These are phyloP conservation scores for Daldinia caldariorum DNA, from an alignment of 495 filamentous ascomycete species.

Conservation along the genomic window DNA sequence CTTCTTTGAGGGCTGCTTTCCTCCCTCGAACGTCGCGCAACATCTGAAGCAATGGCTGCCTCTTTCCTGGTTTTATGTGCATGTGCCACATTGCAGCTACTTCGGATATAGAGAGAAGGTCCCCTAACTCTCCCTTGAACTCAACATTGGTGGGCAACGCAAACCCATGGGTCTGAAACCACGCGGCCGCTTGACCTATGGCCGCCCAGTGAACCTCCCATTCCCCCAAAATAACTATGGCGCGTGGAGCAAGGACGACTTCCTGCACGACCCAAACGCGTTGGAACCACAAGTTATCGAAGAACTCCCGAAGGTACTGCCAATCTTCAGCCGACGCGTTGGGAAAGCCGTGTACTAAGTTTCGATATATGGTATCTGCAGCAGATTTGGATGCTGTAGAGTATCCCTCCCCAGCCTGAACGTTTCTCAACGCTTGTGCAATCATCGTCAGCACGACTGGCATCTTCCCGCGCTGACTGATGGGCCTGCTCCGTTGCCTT, in stretches of 20 bases:
- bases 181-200: conserved; percentile 27
- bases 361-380: conserved; percentile 20
- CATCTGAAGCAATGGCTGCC: conserved; percentile 29
- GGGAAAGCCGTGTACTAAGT: conserved; percentile 28
- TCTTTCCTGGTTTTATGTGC: conserved; percentile 16
- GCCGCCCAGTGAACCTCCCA: conserved; percentile 34
- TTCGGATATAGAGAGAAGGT: conserved; percentile 28
- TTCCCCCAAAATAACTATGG: conserved; percentile 30
- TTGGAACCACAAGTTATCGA: conserved; percentile 35
- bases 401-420: conserved; percentile 16
- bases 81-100: conserved; percentile 33
- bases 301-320: conserved; percentile 24
- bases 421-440: conserved; percentile 33
- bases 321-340: conserved; percentile 16
- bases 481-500: neutral
- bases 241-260: conserved; percentile 29
- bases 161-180: conserved; percentile 31
- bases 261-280: conserved; percentile 42
- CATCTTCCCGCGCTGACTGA: conserved; percentile 27
- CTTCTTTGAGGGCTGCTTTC: conserved; percentile 29
- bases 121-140: conserved; percentile 19
- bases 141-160: conserved; percentile 22
- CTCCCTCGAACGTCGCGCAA: conserved; percentile 31
- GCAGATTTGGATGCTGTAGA: conserved; percentile 18
- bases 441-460: conserved; percentile 31